These are phyloP conservation scores for Trichoderma guizhouense DNA, from an alignment of 2,329 filamentous ascomycete genomes.

Conservation along the genomic window DNA sequence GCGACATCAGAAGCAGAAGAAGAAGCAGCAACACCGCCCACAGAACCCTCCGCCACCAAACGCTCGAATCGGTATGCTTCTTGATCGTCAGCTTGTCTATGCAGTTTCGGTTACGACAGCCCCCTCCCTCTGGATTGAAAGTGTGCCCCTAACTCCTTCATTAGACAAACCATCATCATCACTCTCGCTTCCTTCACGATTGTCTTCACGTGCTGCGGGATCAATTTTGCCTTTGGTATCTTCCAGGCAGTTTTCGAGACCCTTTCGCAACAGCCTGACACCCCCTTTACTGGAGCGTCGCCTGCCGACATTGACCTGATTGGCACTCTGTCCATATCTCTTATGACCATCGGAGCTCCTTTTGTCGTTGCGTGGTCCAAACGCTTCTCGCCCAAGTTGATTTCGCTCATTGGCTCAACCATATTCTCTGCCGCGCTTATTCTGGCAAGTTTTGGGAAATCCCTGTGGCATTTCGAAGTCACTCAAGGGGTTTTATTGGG, in stretches of 20 bases:
- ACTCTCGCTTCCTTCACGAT: background rate
- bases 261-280: background rate
- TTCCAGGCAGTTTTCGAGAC: slow-evolving; percentile 6
- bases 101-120: background rate
- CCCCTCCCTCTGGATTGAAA: background rate
- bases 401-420: background rate
- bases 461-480: slow-evolving; percentile 11
- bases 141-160: background rate
- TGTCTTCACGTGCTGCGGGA: slow-evolving; percentile 6
- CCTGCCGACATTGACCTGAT: slow-evolving; percentile 6
- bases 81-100: background rate
- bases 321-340: background rate
- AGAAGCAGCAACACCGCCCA: background rate
- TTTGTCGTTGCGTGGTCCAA: slow-evolving; percentile 10
- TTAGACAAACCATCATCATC: slow-evolving; percentile 2
- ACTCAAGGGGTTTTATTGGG: background rate
- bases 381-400: background rate
- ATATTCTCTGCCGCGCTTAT: background rate
- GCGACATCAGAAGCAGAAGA: background rate
- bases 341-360: slow-evolving; percentile 7
- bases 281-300: slow-evolving; percentile 3
- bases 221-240: slow-evolving; percentile 5
- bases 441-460: background rate
- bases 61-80: slow-evolving; percentile 8
- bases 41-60: background rate